phyloP scores from a whole-genome alignment of 2,329 filamentous ascomycete genomes.

The Calonectria montana region DNA sequence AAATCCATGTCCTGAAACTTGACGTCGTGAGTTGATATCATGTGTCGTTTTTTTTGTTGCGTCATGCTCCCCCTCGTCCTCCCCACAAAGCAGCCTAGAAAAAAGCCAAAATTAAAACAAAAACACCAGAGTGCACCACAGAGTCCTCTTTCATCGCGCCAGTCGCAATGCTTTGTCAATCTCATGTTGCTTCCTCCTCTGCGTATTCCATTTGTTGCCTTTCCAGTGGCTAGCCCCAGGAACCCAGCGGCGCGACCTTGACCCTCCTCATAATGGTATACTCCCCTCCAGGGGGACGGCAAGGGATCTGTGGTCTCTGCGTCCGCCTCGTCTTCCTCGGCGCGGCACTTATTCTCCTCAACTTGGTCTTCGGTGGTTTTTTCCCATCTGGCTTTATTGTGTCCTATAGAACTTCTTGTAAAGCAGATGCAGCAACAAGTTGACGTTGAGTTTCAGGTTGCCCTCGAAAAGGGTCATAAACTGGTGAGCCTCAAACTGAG shows the following conservation, averaged over 20 bases:
- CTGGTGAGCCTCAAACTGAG: conserved; percentile 96
- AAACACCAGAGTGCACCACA: conserved; percentile 35
- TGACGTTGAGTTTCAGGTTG: conserved; percentile 90
- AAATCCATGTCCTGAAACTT: conserved; percentile 20
- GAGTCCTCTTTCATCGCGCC: conserved; percentile 37
- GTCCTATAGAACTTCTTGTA: conserved; percentile 98
- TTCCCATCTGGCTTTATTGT: conserved; percentile 55
- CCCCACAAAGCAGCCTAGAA: conserved; percentile 39
- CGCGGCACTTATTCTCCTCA: not conserved
- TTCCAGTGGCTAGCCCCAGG: not conserved
- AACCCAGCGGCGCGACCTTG: not conserved
- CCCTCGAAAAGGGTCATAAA: conserved; percentile 96
- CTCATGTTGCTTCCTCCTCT: conserved; percentile 9
- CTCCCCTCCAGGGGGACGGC: conserved; percentile 19
- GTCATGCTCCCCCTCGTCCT: conserved; percentile 25
- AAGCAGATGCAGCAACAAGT: conserved; percentile 93
- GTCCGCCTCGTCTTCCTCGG: not conserved
- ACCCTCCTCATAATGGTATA: not conserved
- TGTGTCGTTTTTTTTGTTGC: conserved; percentile 33
- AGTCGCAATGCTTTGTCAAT: conserved; percentile 39
- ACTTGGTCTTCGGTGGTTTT: not conserved
- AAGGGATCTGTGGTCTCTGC: not conserved
- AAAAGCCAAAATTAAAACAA: not conserved
- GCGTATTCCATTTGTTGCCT: not conserved
- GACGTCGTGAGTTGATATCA: conserved; percentile 34